A percentile compares a stretch with the other conserved stretches of the same genome.
phyloP scores from a whole-genome alignment of 805 yeast species.

The Ogataea siamensis region DNA sequence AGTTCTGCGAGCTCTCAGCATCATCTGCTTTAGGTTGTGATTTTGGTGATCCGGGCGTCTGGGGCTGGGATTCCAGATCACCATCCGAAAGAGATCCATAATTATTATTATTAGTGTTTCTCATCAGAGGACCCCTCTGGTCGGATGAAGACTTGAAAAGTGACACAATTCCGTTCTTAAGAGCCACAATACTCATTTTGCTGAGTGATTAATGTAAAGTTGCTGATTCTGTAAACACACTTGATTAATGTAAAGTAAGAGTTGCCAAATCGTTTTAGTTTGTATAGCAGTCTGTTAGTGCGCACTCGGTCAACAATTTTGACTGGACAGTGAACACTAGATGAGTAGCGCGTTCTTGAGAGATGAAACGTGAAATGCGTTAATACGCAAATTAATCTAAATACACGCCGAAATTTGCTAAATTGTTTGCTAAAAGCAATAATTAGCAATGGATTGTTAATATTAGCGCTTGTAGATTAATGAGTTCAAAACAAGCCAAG shows the following conservation, averaged over 20 bases:
- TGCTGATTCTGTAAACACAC: background rate
- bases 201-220: background rate
- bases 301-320: too few relatives aligned
- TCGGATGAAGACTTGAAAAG: background rate
- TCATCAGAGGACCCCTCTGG: slow-evolving; percentile 8
- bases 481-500: background rate
- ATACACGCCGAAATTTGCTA: slow-evolving; percentile 1
- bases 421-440: background rate
- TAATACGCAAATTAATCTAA: too few relatives aligned
- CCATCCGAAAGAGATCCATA: slow-evolving; percentile 15
- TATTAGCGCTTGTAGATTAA: background rate
- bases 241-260: background rate
- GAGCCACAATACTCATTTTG: slow-evolving; percentile 18
- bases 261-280: too few relatives aligned
- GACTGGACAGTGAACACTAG: background rate
- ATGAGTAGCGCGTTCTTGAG: background rate
- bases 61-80: slow-evolving; percentile 13
- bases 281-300: too few relatives aligned
- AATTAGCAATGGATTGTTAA: slow-evolving; percentile 3
- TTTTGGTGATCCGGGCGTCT: slow-evolving; percentile 3
- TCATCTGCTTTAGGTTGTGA: background rate
- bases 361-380: too few relatives aligned
- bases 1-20: slow-evolving; percentile 1
- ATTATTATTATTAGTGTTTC: slow-evolving; percentile 6
- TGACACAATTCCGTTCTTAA: slow-evolving; percentile 12